Percentiles rank a stretch among this genome's conserved stretches.
Conservation (phyloP, 352 stramenopile genomes). For the Globisporangium solare region DNA sequence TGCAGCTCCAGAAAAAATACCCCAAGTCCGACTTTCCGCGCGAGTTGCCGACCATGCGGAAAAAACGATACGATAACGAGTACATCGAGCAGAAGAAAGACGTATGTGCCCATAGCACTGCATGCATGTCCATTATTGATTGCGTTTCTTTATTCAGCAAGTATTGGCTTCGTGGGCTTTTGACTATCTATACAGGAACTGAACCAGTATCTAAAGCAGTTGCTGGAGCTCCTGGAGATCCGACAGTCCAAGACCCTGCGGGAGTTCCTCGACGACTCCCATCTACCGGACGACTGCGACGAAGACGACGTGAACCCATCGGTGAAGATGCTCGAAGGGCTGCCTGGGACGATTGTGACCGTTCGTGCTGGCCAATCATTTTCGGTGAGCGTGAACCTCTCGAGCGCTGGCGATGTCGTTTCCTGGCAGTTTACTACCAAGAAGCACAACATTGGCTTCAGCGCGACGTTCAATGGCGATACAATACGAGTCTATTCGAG, state of each 20-base stretch:
- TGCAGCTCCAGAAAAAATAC: constrained; percentile 67
- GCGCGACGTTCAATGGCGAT: constrained; percentile 60
- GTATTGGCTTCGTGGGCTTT: too few relatives aligned
- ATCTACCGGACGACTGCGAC: constrained; percentile 44
- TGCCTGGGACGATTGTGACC: constrained; percentile 58
- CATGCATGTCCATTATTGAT: not conserved
- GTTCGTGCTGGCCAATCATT: constrained; percentile 68
- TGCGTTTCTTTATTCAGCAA: not conserved
- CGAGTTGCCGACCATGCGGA: constrained; percentile 57
- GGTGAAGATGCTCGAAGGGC: constrained; percentile 43
- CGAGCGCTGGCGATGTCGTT: constrained; percentile 36
- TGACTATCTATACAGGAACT: constrained; percentile 29
- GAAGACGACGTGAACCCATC: constrained; percentile 41
- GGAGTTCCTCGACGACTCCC: constrained; percentile 58
- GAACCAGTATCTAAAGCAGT: constrained; percentile 47
- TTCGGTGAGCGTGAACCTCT: constrained; percentile 46
- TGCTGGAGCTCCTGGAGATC: constrained; percentile 55
- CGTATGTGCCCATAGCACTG: constrained; percentile 7
- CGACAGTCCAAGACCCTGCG: constrained; percentile 45
- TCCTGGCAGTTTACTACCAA: constrained; percentile 76
- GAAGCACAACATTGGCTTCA: constrained; percentile 82
- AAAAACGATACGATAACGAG: constrained; percentile 66
- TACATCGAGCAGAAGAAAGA: constrained; percentile 72
- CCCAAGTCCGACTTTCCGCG: constrained; percentile 60
- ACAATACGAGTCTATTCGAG: constrained; percentile 59